These are phyloP conservation scores for Orbilia oligospora DNA, from an alignment of 2,329 filamentous ascomycete genomes.

Conservation along the genomic window DNA sequence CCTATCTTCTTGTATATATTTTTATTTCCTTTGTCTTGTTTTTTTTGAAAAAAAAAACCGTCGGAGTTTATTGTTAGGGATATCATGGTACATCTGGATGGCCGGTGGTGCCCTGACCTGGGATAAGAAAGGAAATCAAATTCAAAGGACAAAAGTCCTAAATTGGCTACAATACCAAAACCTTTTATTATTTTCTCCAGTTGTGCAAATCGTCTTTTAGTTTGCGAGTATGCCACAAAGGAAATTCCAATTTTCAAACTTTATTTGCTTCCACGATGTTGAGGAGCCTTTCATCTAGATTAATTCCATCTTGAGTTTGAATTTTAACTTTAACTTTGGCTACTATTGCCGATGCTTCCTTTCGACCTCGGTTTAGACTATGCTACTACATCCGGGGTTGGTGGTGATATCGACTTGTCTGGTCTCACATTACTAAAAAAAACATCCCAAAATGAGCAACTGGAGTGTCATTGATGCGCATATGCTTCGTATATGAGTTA, in stretches of 20 bases:
- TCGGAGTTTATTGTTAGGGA: constrained; percentile 17
- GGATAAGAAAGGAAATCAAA: constrained; percentile 21
- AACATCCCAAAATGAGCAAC: not conserved
- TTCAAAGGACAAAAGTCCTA: constrained; percentile 35
- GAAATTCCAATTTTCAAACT: constrained; percentile 8
- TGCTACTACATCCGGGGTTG: not conserved
- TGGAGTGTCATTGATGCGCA: not conserved
- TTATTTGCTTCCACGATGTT: constrained; percentile 2
- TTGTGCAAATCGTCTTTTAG: not conserved
- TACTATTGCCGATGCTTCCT: not conserved
- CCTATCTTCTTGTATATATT: constrained; percentile 53
- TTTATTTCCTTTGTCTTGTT: constrained; percentile 17
- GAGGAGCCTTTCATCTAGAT: not conserved
- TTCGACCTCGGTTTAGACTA: not conserved
- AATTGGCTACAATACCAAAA: constrained; percentile 1
- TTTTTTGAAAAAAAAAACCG: no score
- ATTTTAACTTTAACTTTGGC: not conserved
- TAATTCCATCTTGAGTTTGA: not conserved
- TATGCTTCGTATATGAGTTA: not conserved
- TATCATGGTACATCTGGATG: constrained; percentile 40
- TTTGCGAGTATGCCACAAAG: not conserved
- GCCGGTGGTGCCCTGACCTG: not conserved
- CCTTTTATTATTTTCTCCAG: no score
- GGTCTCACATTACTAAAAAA: constrained; percentile 8
- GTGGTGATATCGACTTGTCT: not conserved